Conservation (phyloP, 345 rosid genomes). For the Lagerstroemia speciosa region DNA sequence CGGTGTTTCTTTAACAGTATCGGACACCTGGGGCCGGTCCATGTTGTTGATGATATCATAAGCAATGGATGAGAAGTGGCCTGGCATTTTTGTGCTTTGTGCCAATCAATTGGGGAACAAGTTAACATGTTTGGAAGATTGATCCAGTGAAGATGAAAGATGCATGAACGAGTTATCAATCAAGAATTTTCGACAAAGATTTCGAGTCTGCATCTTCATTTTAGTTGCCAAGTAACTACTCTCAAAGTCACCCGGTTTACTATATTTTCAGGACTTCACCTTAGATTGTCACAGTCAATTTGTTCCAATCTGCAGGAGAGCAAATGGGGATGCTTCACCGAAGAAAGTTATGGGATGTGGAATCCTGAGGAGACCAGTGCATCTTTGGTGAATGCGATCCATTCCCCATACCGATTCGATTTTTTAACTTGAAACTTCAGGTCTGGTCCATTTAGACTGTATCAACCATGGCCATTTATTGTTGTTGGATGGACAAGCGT, state of each 20-base stretch:
- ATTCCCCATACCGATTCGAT: not conserved
- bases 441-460: not conserved
- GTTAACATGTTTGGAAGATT: not conserved
- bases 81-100: not conserved
- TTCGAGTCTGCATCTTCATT: not conserved
- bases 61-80: slow-evolving; percentile 20
- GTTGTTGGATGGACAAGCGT: not conserved
- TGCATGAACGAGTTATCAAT: not conserved
- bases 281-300: too few species aligned
- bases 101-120: not conserved
- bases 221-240: too few species aligned
- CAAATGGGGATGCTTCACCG: not conserved
- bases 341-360: not conserved
- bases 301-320: slow-evolving; percentile 4
- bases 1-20: slow-evolving; percentile 34
- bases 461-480: not conserved
- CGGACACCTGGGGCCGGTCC: slow-evolving; percentile 33
- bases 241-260: too few species aligned
- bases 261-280: too few species aligned
- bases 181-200: not conserved
- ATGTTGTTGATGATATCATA: slow-evolving; percentile 36
- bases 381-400: not conserved
- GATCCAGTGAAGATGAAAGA: not conserved
- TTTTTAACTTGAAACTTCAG: not conserved
- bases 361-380: not conserved